Conservation (phyloP, 2,329 filamentous ascomycete genomes). For the Diplocarpon mali region DNA sequence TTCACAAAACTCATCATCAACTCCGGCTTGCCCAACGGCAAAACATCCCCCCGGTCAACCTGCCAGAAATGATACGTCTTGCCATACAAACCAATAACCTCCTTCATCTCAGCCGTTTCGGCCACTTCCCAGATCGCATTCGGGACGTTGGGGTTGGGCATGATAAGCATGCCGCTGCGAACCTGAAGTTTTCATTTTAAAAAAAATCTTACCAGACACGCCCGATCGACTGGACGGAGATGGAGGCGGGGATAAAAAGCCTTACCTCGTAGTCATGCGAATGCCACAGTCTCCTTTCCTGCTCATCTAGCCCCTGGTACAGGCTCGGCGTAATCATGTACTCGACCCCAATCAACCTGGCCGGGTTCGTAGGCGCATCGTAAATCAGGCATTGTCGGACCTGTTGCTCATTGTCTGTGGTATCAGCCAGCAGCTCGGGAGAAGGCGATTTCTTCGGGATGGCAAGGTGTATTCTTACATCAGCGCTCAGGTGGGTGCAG, state of each 20-base stretch:
- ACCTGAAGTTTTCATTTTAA: constrained; percentile 5
- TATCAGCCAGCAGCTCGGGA: neutral
- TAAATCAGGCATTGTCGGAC: constrained; percentile 31
- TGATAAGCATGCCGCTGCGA: constrained; percentile 57
- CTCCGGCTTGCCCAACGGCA: constrained; percentile 50
- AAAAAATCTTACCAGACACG: too few relatives aligned
- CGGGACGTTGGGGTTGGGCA: constrained; percentile 51
- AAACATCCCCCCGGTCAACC: constrained; percentile 58
- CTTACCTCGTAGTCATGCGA: constrained; percentile 50
- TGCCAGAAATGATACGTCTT: constrained; percentile 86
- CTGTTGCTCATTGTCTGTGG: neutral
- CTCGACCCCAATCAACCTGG: constrained; percentile 72
- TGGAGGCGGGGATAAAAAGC: constrained; percentile 32
- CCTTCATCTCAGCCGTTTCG: constrained; percentile 71
- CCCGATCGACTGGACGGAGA: constrained; percentile 49
- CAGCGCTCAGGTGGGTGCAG: constrained; percentile 63
- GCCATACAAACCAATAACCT: constrained; percentile 64
- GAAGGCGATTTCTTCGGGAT: constrained; percentile 28
- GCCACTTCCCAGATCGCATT: constrained; percentile 59
- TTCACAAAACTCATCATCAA: constrained; percentile 53
- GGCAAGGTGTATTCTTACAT: constrained; percentile 52
- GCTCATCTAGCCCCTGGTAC: constrained; percentile 51
- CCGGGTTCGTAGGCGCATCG: constrained; percentile 34
- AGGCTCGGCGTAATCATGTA: constrained; percentile 58
- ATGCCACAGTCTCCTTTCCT: constrained; percentile 72